Conservation (phyloP, 225 moss, liverwort and hornwort genomes). For the Bryum argenteum region DNA sequence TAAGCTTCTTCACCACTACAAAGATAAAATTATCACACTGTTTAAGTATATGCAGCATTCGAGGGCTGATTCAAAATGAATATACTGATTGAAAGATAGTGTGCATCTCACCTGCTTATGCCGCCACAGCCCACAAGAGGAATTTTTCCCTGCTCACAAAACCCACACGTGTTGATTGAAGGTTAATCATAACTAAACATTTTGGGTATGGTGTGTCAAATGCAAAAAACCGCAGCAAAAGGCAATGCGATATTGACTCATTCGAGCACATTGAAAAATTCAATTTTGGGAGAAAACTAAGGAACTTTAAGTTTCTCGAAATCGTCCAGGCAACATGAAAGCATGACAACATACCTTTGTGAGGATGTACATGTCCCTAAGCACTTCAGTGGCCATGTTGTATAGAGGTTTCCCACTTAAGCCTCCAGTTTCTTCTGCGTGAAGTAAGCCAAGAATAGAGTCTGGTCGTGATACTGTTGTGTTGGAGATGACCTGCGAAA, state of each 20-base stretch:
- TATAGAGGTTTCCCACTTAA: conserved; percentile 91
- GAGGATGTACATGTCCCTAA: conserved; percentile 87
- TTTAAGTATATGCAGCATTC: background rate
- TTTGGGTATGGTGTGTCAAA: no score
- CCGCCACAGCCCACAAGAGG: conserved; percentile 80
- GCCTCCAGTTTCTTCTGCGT: conserved; percentile 84
- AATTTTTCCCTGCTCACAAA: conserved; percentile 64
- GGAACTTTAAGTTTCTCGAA: no score
- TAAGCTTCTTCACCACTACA: conserved; percentile 92
- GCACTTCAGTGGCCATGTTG: conserved; percentile 77
- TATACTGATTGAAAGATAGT: conserved; percentile 4
- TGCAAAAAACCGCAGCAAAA: background rate
- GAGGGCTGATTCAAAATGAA: background rate
- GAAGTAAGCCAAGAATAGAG: conserved; percentile 63
- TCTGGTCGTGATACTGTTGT: conserved; percentile 87
- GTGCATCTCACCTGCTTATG: conserved; percentile 60
- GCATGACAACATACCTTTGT: conserved; percentile 62
- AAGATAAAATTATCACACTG: background rate
- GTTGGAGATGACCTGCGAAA: conserved; percentile 75
- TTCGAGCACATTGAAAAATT: background rate
- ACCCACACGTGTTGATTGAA: conserved; percentile 16
- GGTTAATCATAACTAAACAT: background rate
- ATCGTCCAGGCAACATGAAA: background rate
- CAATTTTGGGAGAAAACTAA: no score
- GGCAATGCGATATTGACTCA: background rate